Conservation (phyloP, 495 filamentous ascomycete species). For the Ramalina peruviana region DNA sequence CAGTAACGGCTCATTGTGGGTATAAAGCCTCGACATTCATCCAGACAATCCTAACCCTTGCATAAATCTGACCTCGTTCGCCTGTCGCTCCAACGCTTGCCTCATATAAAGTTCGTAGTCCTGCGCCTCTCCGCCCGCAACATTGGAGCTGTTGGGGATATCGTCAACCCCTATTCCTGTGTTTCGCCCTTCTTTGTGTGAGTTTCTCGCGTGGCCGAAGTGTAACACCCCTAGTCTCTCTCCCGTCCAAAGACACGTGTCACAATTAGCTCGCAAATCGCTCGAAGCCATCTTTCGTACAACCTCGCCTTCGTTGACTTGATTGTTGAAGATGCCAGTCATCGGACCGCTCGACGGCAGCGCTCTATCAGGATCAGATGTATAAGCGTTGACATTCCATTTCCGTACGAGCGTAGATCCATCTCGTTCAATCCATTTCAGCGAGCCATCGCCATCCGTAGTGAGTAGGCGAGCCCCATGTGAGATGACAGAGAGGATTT, state of each 20-base stretch:
- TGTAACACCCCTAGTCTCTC: slow-evolving; percentile 61
- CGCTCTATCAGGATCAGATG: not conserved
- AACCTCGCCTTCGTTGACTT: slow-evolving; percentile 42
- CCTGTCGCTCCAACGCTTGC: slow-evolving; percentile 60
- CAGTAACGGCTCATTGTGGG: too few relatives aligned
- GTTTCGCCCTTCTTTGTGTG: slow-evolving; percentile 28
- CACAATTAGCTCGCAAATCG: slow-evolving; percentile 34
- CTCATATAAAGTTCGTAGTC: slow-evolving; percentile 59
- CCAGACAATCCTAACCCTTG: slow-evolving; percentile 45
- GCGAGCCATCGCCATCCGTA: slow-evolving; percentile 66
- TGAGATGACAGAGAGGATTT: slow-evolving; percentile 68
- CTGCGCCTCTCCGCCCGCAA: slow-evolving; percentile 32
- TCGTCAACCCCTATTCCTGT: slow-evolving; percentile 29
- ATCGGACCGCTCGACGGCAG: not conserved
- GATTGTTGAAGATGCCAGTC: slow-evolving; percentile 13
- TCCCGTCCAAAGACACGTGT: slow-evolving; percentile 68
- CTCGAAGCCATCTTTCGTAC: slow-evolving; percentile 56
- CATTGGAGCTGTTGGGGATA: slow-evolving; percentile 23
- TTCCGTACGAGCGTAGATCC: slow-evolving; percentile 67
- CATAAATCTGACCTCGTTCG: slow-evolving; percentile 69
- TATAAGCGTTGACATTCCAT: slow-evolving; percentile 47
- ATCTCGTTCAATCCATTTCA: slow-evolving; percentile 90
- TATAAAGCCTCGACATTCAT: not conserved
- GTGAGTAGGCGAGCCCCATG: slow-evolving; percentile 79
- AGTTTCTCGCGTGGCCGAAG: slow-evolving; percentile 21